These are phyloP conservation scores for Trichosanthes truncata DNA, from an alignment of 306 rosid genomes.

Conservation along the genomic window DNA sequence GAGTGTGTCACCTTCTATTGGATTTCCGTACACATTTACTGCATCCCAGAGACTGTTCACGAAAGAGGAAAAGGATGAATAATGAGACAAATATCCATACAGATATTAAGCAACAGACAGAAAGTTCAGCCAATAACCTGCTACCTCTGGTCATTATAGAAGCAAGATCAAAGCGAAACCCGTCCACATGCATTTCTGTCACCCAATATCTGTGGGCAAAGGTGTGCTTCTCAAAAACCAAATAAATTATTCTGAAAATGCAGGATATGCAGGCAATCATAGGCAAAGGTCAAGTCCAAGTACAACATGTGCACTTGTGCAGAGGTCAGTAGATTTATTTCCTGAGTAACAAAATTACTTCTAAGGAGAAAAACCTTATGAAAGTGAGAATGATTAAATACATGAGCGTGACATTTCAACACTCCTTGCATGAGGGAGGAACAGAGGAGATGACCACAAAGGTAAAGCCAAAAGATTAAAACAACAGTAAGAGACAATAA, in stretches of 20 bases:
- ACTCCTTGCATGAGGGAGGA: neutral
- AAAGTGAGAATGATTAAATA: neutral
- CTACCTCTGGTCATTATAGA: constrained; percentile 87
- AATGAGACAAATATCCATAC: constrained; percentile 15
- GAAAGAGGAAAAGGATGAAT: constrained; percentile 24
- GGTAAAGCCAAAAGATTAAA: neutral
- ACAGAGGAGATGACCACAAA: neutral
- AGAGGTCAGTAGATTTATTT: neutral
- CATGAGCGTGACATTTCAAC: neutral
- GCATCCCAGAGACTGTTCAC: constrained; percentile 74
- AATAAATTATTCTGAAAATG: neutral
- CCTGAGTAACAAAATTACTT: neutral
- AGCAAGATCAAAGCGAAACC: constrained; percentile 99
- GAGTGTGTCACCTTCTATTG: constrained; percentile 52
- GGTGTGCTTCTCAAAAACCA: neutral
- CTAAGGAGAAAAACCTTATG: neutral
- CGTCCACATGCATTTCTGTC: constrained; percentile 93
- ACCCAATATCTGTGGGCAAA: constrained; percentile 77
- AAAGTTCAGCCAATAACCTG: constrained; percentile 51
- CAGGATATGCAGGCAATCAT: neutral
- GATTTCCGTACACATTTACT: constrained; percentile 63
- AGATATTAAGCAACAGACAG: constrained; percentile 9
- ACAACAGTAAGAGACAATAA: neutral
- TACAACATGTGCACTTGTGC: neutral
- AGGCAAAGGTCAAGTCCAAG: neutral